Percentiles rank a stretch among this genome's conserved stretches.
These are phyloP conservation scores for Cytospora piceae DNA, from an alignment of 2,329 filamentous ascomycete genomes.

Conservation along the genomic window DNA sequence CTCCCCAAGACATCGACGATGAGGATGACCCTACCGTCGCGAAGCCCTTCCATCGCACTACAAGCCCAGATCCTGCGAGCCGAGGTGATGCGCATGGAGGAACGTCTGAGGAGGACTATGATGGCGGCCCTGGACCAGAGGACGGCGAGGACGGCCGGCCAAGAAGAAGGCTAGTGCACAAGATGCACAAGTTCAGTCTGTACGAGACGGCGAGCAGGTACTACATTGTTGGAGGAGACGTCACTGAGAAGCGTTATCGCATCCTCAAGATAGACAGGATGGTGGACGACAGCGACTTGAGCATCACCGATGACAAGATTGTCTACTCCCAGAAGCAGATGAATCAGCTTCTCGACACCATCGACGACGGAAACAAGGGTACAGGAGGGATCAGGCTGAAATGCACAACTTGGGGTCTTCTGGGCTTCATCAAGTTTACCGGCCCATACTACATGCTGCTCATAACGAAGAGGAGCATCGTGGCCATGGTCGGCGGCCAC, in stretches of 20 bases:
- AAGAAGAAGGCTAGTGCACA: slow-evolving; percentile 51
- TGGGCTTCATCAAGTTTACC: slow-evolving; percentile 96
- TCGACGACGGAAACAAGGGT: slow-evolving; percentile 91
- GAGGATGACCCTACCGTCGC: slow-evolving; percentile 63
- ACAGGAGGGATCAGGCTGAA: slow-evolving; percentile 88
- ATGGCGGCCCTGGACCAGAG: slow-evolving; percentile 35
- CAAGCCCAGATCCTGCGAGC: slow-evolving; percentile 52
- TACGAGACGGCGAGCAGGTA: slow-evolving; percentile 94
- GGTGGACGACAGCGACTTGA: slow-evolving; percentile 75
- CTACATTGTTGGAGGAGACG: slow-evolving; percentile 91
- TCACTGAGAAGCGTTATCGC: slow-evolving; percentile 84
- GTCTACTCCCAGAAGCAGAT: slow-evolving; percentile 92
- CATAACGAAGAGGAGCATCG: slow-evolving; percentile 93
- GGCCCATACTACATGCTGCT: slow-evolving; percentile 96
- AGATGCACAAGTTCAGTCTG: slow-evolving; percentile 96
- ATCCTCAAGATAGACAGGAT: slow-evolving; percentile 95
- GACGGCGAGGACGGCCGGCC: slow-evolving; percentile 37
- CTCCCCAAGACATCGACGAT: slow-evolving; percentile 52
- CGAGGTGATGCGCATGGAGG: slow-evolving; percentile 34
- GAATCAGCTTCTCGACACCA: slow-evolving; percentile 88
- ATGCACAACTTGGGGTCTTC: slow-evolving; percentile 88
- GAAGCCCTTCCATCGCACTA: slow-evolving; percentile 59
- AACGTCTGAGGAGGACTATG: slow-evolving; percentile 33
- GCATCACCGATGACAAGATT: slow-evolving; percentile 90
- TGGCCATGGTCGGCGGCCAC: slow-evolving; percentile 94